Base-by-base conservation (phyloP, 164 flowering plant genomes). In the Vitis labrusca region DNA sequence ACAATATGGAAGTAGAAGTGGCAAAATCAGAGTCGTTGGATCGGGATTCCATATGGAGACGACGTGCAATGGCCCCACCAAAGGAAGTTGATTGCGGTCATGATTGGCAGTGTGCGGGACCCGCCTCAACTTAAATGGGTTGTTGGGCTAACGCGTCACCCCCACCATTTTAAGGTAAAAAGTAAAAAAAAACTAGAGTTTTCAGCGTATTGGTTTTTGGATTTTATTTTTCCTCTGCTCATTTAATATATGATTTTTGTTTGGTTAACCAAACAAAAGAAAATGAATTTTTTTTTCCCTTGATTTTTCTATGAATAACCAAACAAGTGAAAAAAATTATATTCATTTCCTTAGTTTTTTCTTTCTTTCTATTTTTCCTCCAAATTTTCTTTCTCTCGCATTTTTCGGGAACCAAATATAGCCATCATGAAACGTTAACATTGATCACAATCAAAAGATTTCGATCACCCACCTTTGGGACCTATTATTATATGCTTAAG, bases 91-190 rank as follows among this genome's bases (percentile, higher is more conserved):
- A 66, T 0, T 64, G 52, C 59, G 62, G 72, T 71, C 76, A 71
- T 54, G 69, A 64, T 51, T 63, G 73, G 78, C 47, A 27, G 55
- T 14, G 52, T 23, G 67, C 16, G 79, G 81, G 77, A 9, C 70
- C 78, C 61, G 57, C 73, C 2, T 60, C 58, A 0, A 48, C 47
- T 51, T 32, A 12, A 61, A 50, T 19, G 49, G 15, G 69, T 59
- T 27, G 59, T 50, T 53, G 63, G 14, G 63, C 15, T 70, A 65
- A 64, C 67, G 71, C 59, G 80, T 71, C 74, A 51, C 19, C 32
- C 12, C 12, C 55, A 44, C 1, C 17, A 0, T 23, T 23, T 23
- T 12, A 0, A 7, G 58, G 55, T 37, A 16, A 23, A 51, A 65
- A 27, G 59, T 7, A 19, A 19, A 17, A 50, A 60, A 16, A 0